Percentiles rank a stretch among this genome's conserved stretches.
These are phyloP conservation scores for Euptelea pleiosperma DNA, from an alignment of 164 flowering plant species.

Conservation along the genomic window DNA sequence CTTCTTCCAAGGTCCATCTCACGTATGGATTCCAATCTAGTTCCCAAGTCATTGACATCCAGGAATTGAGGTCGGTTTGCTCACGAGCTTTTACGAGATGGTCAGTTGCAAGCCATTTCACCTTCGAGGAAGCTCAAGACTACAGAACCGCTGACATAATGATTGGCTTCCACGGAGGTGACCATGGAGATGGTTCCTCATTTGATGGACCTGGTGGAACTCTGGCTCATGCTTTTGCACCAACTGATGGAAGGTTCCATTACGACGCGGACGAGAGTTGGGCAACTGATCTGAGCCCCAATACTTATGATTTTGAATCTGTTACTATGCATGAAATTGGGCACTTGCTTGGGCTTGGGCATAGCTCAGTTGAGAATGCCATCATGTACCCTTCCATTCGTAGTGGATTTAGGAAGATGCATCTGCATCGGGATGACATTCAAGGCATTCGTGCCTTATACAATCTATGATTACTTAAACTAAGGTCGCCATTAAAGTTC, in stretches of 20 bases:
- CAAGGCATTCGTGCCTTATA: slow-evolving; percentile 18
- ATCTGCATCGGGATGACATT: slow-evolving; percentile 20
- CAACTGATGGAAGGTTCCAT: slow-evolving; percentile 27
- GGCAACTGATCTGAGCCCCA: not conserved
- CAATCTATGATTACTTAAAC: too few relatives aligned
- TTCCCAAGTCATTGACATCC: not conserved
- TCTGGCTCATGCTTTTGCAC: slow-evolving; percentile 32
- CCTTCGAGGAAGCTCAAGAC: not conserved
- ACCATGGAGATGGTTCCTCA: slow-evolving; percentile 22
- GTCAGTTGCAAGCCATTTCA: slow-evolving; percentile 7
- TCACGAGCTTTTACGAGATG: slow-evolving; percentile 13
- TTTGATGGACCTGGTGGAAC: slow-evolving; percentile 27
- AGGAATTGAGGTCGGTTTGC: not conserved
- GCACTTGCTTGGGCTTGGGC: slow-evolving; percentile 45
- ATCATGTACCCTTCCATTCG: slow-evolving; percentile 30
- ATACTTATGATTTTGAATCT: slow-evolving; percentile 28
- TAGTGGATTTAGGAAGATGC: not conserved
- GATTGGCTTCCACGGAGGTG: slow-evolving; percentile 8
- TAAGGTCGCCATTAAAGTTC: too few relatives aligned
- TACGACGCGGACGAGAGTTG: slow-evolving; percentile 27
- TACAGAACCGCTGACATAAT: slow-evolving; percentile 8
- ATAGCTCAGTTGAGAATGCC: slow-evolving; percentile 22
- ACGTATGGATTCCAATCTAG: slow-evolving; percentile 5
- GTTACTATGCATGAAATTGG: slow-evolving; percentile 53
- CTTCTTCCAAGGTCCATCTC: slow-evolving; percentile 7